Conservation (phyloP, 2,329 filamentous ascomycete genomes). For the Sporothrix protearum region DNA sequence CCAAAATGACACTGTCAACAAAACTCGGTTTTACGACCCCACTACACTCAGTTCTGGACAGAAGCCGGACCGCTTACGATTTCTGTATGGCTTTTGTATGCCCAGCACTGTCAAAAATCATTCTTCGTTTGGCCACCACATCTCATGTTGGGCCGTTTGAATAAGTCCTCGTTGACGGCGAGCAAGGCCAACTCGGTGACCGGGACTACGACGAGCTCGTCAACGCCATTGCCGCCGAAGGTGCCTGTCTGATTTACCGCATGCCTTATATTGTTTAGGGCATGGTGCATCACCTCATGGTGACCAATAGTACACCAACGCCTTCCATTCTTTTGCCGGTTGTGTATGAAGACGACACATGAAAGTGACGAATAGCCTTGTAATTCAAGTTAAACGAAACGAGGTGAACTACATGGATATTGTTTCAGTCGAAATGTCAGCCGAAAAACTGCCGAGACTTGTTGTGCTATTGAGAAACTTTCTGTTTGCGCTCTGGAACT, state of each 20-base stretch:
- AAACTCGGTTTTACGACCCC: background rate
- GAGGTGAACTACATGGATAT: too few species aligned
- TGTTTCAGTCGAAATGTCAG: too few species aligned
- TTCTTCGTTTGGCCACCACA: constrained; percentile 23
- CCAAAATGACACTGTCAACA: background rate
- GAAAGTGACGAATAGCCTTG: too few species aligned
- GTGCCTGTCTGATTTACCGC: constrained; percentile 41
- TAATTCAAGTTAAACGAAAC: too few species aligned
- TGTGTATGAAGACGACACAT: background rate
- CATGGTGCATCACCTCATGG: background rate
- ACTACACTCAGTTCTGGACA: background rate
- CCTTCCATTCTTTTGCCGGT: background rate
- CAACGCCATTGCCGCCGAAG: constrained; percentile 39
- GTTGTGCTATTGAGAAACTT: too few species aligned
- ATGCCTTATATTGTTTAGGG: too few species aligned
- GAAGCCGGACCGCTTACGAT: constrained; percentile 23
- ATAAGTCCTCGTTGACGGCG: constrained; percentile 40
- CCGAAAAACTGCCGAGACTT: too few species aligned
- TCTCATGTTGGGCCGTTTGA: constrained; percentile 13
- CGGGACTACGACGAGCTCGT: constrained; percentile 36
- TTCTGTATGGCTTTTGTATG: constrained; percentile 27
- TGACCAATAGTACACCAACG: background rate
- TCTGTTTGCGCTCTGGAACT: too few species aligned
- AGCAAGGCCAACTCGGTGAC: constrained; percentile 40
- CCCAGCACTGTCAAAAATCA: constrained; percentile 25